Percentiles rank a stretch among this genome's conserved stretches.
These are phyloP conservation scores for Agroathelia rolfsii DNA, from an alignment of 1,284 basidiomycete species.

Conservation along the genomic window DNA sequence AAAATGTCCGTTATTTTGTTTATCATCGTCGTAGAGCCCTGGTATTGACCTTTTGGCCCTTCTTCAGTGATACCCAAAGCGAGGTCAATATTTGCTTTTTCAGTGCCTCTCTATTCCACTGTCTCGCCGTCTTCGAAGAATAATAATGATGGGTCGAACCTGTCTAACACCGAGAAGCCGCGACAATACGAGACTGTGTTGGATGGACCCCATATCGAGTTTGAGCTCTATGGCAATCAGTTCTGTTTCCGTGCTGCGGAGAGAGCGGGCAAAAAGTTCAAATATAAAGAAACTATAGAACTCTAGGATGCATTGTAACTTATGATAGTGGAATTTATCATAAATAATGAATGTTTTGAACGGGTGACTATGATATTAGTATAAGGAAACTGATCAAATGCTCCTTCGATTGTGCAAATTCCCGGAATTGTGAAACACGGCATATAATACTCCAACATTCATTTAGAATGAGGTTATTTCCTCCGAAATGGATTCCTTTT, in stretches of 20 bases:
- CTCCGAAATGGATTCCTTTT: too few relatives aligned
- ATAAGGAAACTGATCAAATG: too few relatives aligned
- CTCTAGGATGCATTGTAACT: slow-evolving; percentile 40
- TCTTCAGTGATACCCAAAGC: slow-evolving; percentile 66
- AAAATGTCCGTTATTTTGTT: slow-evolving; percentile 43
- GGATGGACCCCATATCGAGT: slow-evolving; percentile 53
- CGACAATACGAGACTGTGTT: slow-evolving; percentile 45
- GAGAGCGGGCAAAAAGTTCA: slow-evolving; percentile 73
- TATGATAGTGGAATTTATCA: too few relatives aligned
- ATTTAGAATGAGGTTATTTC: too few relatives aligned
- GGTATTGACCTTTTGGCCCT: slow-evolving; percentile 7
- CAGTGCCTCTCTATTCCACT: slow-evolving; percentile 57
- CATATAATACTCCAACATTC: too few relatives aligned
- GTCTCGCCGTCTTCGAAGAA: slow-evolving; percentile 25
- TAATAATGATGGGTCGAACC: too few relatives aligned
- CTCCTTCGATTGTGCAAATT: too few relatives aligned
- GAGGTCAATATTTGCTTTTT: slow-evolving; percentile 63
- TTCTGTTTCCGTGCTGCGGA: slow-evolving; percentile 78
- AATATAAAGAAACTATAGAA: slow-evolving; percentile 73
- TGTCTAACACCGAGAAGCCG: too few relatives aligned
- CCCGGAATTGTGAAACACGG: too few relatives aligned
- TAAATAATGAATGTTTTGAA: too few relatives aligned
- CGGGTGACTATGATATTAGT: too few relatives aligned
- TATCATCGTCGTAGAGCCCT: slow-evolving; percentile 2
- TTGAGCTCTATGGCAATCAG: slow-evolving; percentile 78